phyloP scores from a whole-genome alignment of 2,329 filamentous ascomycete genomes.

The Emergomyces orientalis region DNA sequence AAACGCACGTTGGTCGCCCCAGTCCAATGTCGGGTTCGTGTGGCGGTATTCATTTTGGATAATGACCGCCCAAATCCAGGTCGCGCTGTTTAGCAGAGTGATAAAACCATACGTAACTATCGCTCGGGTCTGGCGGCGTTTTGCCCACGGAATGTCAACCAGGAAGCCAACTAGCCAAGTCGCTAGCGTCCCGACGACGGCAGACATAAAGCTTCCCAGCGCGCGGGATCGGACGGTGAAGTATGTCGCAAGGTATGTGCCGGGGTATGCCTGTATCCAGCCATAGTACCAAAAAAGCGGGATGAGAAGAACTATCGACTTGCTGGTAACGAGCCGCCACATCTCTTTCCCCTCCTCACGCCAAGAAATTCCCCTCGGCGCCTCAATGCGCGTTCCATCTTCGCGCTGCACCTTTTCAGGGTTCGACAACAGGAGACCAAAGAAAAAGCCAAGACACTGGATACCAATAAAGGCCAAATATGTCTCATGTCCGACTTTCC shows the following conservation, averaged over 20 bases:
- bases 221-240: conserved; percentile 37
- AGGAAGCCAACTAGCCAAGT: conserved; percentile 32
- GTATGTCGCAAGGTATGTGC: conserved; percentile 36
- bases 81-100: conserved; percentile 35
- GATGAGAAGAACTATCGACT: conserved; percentile 29
- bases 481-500: conserved; percentile 20
- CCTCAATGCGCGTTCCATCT: conserved; percentile 33
- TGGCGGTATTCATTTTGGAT: conserved; percentile 41
- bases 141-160: conserved; percentile 33
- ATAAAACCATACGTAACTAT: conserved; percentile 35
- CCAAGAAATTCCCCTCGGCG: conserved; percentile 23
- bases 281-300: conserved; percentile 29
- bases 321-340: conserved; percentile 28
- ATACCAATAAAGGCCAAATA: conserved; percentile 42
- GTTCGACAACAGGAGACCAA: conserved; percentile 37
- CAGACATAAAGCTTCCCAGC: conserved; percentile 30
- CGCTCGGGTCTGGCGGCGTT: conserved; percentile 34
- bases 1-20: conserved; percentile 33
- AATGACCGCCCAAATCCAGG: conserved; percentile 42
- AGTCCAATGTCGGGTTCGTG: conserved; percentile 38
- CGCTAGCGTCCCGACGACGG: conserved; percentile 32
- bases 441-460: conserved; percentile 38
- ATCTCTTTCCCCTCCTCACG: conserved; percentile 28
- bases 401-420: conserved; percentile 39
- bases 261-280: conserved; percentile 32